A percentile compares a stretch with the other conserved stretches of the same genome.
Evolutionary conservation across 2,329 filamentous ascomycete genomes (phyloP).

Genomic region (Claviceps spartinae): DNA sequence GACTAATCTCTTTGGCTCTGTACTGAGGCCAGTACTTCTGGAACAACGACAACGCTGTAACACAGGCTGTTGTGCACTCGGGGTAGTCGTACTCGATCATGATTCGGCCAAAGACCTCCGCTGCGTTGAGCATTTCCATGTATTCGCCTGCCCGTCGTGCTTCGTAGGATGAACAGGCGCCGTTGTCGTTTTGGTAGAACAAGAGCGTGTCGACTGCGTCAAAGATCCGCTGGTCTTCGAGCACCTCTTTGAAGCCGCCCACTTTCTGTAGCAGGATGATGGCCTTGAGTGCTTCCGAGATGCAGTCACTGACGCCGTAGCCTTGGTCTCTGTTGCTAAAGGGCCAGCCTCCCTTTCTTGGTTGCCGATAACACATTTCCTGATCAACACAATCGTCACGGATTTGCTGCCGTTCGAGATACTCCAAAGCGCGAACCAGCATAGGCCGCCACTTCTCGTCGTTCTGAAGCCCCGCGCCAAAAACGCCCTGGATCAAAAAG

Average conservation of each 20-base stretch:
- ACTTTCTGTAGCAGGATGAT: slow-evolving; percentile 73
- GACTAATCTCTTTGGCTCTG: slow-evolving; percentile 57
- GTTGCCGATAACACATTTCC: slow-evolving; percentile 73
- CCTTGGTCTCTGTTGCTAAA: slow-evolving; percentile 90
- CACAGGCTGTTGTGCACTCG: slow-evolving; percentile 90
- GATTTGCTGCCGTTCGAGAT: slow-evolving; percentile 85
- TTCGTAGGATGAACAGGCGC: slow-evolving; percentile 87
- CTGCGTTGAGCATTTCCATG: slow-evolving; percentile 81
- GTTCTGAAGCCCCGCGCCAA: slow-evolving; percentile 57
- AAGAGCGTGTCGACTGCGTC: slow-evolving; percentile 85
- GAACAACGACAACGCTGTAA: slow-evolving; percentile 78
- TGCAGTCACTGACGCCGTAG: slow-evolving; percentile 91
- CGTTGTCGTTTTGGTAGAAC: slow-evolving; percentile 76
- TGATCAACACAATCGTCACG: slow-evolving; percentile 68
- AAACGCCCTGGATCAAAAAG: slow-evolving; percentile 72
- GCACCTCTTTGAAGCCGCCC: slow-evolving; percentile 56
- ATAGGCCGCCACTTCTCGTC: slow-evolving; percentile 69
- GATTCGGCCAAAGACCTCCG: slow-evolving; percentile 90
- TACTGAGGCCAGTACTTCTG: slow-evolving; percentile 70
- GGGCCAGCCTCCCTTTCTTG: slow-evolving; percentile 85
- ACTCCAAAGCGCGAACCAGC: slow-evolving; percentile 68
- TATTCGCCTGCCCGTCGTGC: slow-evolving; percentile 61
- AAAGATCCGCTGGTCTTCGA: slow-evolving; percentile 66
- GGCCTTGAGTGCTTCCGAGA: slow-evolving; percentile 78
- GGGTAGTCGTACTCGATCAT: slow-evolving; percentile 99